Percentiles rank a stretch among this genome's conserved stretches.
These are phyloP conservation scores for Endocarpon pusillum DNA, from an alignment of 495 filamentous ascomycete genomes.

Conservation along the genomic window DNA sequence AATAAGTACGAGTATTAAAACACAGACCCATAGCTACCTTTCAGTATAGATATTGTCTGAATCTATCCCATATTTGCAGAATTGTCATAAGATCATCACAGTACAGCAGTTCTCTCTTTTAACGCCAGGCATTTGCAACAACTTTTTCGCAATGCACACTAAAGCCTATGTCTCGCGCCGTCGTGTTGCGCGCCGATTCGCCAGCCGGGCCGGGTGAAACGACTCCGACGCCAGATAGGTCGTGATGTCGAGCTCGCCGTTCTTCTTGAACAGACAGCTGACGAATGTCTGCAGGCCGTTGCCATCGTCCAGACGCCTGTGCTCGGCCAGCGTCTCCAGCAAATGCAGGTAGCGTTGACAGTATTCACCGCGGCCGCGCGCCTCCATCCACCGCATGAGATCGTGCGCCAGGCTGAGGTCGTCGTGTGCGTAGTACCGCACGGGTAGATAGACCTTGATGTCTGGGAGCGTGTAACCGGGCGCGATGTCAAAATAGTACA, in stretches of 20 bases:
- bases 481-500: conserved; percentile 20
- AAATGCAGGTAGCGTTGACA: conserved; percentile 5
- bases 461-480: conserved; percentile 9
- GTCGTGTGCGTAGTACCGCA: conserved; percentile 14
- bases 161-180: too few relatives aligned
- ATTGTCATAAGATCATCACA: too few relatives aligned
- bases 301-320: conserved; percentile 7
- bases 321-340: conserved; percentile 5
- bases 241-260: conserved; percentile 9
- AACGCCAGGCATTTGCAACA: too few relatives aligned
- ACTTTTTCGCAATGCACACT: too few relatives aligned
- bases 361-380: conserved; percentile 10
- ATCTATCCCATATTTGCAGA: too few relatives aligned
- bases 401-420: conserved; percentile 8
- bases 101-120: too few relatives aligned
- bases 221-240: not conserved
- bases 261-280: conserved; percentile 5
- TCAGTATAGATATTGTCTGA: too few relatives aligned
- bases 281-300: conserved; percentile 11
- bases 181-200: too few relatives aligned
- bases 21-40: too few relatives aligned
- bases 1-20: too few relatives aligned
- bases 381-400: conserved; percentile 8
- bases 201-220: not conserved
- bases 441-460: conserved; percentile 20